Conservation (phyloP, 1,284 basidiomycete genomes). For the Melampsora americana region DNA sequence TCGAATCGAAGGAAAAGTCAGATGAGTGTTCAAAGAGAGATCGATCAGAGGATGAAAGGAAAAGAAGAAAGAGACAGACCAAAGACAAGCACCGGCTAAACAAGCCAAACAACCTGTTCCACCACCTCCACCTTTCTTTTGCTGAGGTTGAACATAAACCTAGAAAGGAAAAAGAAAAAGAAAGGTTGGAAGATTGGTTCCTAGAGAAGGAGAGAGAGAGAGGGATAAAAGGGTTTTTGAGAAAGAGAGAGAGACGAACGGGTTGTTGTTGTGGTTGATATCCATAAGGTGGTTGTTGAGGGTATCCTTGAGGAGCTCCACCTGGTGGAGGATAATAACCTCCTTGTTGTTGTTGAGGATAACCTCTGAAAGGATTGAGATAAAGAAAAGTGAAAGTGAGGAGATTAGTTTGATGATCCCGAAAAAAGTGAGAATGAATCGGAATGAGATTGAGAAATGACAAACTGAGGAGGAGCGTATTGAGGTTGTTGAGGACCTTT, state of each 20-base stretch:
- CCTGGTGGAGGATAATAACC: slow-evolving; percentile 42
- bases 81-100: slow-evolving; percentile 45
- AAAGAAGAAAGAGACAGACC: slow-evolving; percentile 19
- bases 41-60: neutral
- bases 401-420: neutral
- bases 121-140: slow-evolving; percentile 38
- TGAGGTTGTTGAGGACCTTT: slow-evolving; percentile 38
- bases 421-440: too few relatives aligned
- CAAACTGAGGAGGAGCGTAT: slow-evolving; percentile 10
- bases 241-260: neutral
- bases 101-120: slow-evolving; percentile 45
- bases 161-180: neutral
- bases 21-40: neutral
- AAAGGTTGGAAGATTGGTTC: too few relatives aligned
- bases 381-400: neutral
- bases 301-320: slow-evolving; percentile 31
- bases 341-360: slow-evolving; percentile 15
- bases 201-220: too few relatives aligned
- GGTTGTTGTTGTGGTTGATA: slow-evolving; percentile 31
- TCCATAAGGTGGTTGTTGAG: slow-evolving; percentile 5
- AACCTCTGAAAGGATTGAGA: neutral
- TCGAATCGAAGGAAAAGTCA: neutral
- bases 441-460: too few relatives aligned
- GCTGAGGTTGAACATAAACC: slow-evolving; percentile 30
- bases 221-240: neutral